Evolutionary conservation across 2,329 filamentous ascomycete species (phyloP).

Genomic region (Sarocladium strictum): DNA sequence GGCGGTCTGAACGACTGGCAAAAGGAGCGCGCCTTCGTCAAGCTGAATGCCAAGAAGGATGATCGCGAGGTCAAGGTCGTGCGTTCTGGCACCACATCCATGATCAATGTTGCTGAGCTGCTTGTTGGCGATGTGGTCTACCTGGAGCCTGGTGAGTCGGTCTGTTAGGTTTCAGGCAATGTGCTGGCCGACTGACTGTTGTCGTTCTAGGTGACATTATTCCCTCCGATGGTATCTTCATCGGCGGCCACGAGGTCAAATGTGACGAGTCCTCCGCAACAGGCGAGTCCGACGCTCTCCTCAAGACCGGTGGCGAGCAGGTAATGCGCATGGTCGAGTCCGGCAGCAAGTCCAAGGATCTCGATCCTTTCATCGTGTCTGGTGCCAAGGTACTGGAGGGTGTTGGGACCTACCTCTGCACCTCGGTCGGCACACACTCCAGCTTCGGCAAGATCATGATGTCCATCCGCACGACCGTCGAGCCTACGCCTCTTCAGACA

Average conservation of each 20-base stretch:
- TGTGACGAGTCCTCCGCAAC: constrained; percentile 64
- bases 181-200: not conserved
- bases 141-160: constrained; percentile 54
- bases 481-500: constrained; percentile 56
- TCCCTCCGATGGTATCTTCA: constrained; percentile 64
- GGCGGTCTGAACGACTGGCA: constrained; percentile 79
- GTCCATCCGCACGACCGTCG: constrained; percentile 68
- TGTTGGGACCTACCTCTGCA: constrained; percentile 69
- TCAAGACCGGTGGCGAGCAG: constrained; percentile 54
- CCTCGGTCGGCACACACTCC: constrained; percentile 67
- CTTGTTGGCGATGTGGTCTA: constrained; percentile 69
- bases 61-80: constrained; percentile 68
- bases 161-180: too few species aligned
- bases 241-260: constrained; percentile 57
- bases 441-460: constrained; percentile 74
- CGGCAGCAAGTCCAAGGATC: constrained; percentile 45
- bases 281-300: constrained; percentile 54
- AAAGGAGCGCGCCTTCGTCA: constrained; percentile 75
- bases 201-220: constrained; percentile 48
- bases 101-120: constrained; percentile 65
- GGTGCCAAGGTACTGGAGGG: constrained; percentile 72
- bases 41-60: constrained; percentile 74
- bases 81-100: constrained; percentile 65
- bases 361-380: constrained; percentile 70
- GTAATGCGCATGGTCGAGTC: constrained; percentile 35